Percentiles rank a stretch among this genome's conserved stretches.
Conservation (phyloP, 2,329 filamentous ascomycete species). For the Calonectria pseudoreteaudii region DNA sequence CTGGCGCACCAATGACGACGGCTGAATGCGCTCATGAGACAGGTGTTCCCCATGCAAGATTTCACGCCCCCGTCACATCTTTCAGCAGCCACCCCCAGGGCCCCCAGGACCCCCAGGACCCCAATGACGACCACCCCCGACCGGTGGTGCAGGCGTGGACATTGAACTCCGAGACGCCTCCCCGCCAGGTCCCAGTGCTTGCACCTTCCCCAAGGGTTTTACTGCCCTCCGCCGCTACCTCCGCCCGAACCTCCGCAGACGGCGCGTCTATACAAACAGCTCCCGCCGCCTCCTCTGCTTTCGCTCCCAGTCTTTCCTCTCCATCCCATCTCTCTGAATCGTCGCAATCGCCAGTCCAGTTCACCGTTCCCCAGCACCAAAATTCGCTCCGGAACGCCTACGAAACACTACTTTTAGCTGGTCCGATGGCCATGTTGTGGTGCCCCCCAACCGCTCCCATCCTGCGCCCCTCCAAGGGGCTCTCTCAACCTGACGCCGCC, state of each 20-base stretch:
- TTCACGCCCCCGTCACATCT: constrained; percentile 22
- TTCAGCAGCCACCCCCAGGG: constrained; percentile 3
- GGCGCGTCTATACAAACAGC: constrained; percentile 20
- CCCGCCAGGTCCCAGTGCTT: constrained; percentile 15
- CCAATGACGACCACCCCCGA: neutral
- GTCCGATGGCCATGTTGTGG: constrained; percentile 43
- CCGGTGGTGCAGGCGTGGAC: constrained; percentile 11
- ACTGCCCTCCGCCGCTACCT: constrained; percentile 17
- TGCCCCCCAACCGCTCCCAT: constrained; percentile 33
- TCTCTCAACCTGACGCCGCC: constrained; percentile 52
- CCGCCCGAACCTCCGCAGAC: constrained; percentile 14
- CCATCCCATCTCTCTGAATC: constrained; percentile 26
- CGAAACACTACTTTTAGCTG: constrained; percentile 8
- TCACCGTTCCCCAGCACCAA: constrained; percentile 25
- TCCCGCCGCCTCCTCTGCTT: constrained; percentile 24
- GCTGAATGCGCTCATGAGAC: constrained; percentile 35
- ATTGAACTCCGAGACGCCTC: constrained; percentile 21
- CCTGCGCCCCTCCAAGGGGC: constrained; percentile 41
- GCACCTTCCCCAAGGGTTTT: constrained; percentile 23
- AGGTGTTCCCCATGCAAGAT: constrained; percentile 25
- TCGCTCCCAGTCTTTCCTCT: neutral
- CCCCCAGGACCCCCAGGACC: constrained; percentile 3
- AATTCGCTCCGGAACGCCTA: constrained; percentile 17
- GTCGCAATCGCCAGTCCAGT: constrained; percentile 4
- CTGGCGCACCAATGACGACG: constrained; percentile 42